A percentile compares a stretch with the other conserved stretches of the same genome.
These are phyloP conservation scores for Pulchroboletus neoregius DNA, from an alignment of 1,284 basidiomycete species.

Conservation along the genomic window DNA sequence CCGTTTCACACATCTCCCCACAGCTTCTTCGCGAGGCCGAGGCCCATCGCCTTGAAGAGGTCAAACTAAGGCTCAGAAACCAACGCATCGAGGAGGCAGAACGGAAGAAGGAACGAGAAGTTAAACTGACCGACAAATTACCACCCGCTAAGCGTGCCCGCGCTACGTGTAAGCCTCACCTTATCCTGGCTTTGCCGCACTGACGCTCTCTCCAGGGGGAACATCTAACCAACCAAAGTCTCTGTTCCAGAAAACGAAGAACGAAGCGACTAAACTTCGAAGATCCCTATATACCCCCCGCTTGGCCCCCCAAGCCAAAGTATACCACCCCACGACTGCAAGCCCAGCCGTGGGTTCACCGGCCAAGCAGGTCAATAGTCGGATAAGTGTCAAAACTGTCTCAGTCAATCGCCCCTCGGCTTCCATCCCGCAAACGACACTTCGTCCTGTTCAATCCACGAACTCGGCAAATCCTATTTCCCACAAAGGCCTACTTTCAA, in stretches of 20 bases:
- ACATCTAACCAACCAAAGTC: constrained; percentile 52
- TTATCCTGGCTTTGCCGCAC: constrained; percentile 3
- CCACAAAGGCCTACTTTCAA: constrained; percentile 18
- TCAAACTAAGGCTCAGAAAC: constrained; percentile 53
- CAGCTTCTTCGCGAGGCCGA: constrained; percentile 56
- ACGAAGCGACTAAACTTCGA: constrained; percentile 63
- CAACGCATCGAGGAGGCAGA: constrained; percentile 65
- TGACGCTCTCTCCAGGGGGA: constrained; percentile 42
- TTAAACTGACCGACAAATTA: constrained; percentile 64
- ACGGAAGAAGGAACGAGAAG: constrained; percentile 66
- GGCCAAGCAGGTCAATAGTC: constrained; percentile 32
- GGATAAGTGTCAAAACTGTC: constrained; percentile 44
- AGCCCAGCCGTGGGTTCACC: constrained; percentile 35
- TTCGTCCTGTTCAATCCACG: constrained; percentile 11
- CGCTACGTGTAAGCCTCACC: constrained; percentile 44
- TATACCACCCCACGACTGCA: constrained; percentile 37
- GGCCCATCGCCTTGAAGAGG: constrained; percentile 56
- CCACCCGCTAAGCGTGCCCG: constrained; percentile 59
- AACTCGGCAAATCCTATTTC: constrained; percentile 11
- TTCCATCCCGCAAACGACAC: constrained; percentile 17
- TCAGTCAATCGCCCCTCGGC: constrained; percentile 31
- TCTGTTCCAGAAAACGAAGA: constrained; percentile 70
- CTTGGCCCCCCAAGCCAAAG: constrained; percentile 43
- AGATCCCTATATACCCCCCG: constrained; percentile 54
- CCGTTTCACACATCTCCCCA: constrained; percentile 8